Percentiles rank a stretch among this genome's conserved stretches.
Evolutionary conservation across 2,329 filamentous ascomycete species (phyloP).

Genomic region (Seiridium unicorne): DNA sequence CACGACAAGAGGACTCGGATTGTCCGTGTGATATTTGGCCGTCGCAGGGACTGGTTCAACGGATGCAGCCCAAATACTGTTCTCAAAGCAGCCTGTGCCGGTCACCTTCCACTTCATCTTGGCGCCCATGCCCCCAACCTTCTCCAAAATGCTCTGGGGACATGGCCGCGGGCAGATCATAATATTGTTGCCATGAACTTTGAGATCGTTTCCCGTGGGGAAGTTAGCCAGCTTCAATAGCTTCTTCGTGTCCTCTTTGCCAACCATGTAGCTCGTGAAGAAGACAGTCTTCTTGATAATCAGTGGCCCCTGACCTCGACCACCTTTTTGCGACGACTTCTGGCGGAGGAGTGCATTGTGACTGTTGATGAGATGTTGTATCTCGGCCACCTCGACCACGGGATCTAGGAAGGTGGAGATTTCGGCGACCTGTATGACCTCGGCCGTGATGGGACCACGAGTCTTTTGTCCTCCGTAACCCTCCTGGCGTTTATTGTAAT

Average conservation of each 20-base stretch:
- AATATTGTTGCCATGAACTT: constrained; percentile 84
- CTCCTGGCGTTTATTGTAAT: constrained; percentile 64
- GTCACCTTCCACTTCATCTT: constrained; percentile 84
- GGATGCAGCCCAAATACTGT: constrained; percentile 83
- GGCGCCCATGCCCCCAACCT: constrained; percentile 82
- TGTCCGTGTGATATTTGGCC: constrained; percentile 75
- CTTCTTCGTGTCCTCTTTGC: constrained; percentile 66
- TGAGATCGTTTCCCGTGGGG: constrained; percentile 70
- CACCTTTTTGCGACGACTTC: constrained; percentile 32
- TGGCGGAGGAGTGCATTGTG: constrained; percentile 67
- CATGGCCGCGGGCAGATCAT: constrained; percentile 81
- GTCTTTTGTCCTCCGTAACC: constrained; percentile 47
- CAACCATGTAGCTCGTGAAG: constrained; percentile 89
- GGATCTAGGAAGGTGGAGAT: constrained; percentile 52
- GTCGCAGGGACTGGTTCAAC: constrained; percentile 70
- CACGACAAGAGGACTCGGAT: constrained; percentile 74
- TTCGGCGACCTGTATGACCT: constrained; percentile 86
- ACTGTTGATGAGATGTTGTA: constrained; percentile 85
- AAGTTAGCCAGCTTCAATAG: constrained; percentile 69
- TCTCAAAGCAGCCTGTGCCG: constrained; percentile 71
- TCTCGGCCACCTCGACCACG: constrained; percentile 30
- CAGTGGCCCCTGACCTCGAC: constrained; percentile 42
- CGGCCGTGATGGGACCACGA: constrained; percentile 66
- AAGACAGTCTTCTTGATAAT: constrained; percentile 84
- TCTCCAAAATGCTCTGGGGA: constrained; percentile 69